phyloP scores from a whole-genome alignment of 148 eudicot species.

The Amaranthus hypochondriacus region DNA sequence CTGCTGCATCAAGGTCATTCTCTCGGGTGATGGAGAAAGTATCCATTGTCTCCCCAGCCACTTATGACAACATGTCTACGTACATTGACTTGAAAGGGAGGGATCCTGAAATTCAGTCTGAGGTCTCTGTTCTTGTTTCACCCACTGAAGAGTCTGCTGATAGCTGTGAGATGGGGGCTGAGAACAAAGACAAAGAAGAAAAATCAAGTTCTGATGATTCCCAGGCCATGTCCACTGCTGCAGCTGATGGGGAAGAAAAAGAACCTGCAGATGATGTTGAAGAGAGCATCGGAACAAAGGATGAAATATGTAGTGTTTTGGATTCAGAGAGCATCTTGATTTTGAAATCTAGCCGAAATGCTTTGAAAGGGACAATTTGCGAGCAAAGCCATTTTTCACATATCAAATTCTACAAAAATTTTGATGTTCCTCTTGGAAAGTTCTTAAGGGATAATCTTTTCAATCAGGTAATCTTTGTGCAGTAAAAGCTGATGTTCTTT shows the following conservation, averaged over 20 bases:
- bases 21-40: constrained; percentile 45
- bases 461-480: constrained; percentile 52
- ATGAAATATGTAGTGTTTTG: constrained; percentile 54
- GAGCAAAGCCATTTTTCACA: constrained; percentile 87
- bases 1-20: constrained; percentile 43
- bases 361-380: constrained; percentile 63
- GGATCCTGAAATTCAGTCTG: constrained; percentile 24
- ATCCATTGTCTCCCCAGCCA: constrained; percentile 37
- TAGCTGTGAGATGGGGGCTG: constrained; percentile 28
- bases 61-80: constrained; percentile 34
- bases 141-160: constrained; percentile 31
- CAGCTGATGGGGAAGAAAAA: constrained; percentile 23
- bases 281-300: constrained; percentile 41
- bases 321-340: constrained; percentile 94
- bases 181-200: constrained; percentile 32
- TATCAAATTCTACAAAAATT: constrained; percentile 85
- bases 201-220: constrained; percentile 25
- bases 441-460: constrained; percentile 79
- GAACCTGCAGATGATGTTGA: constrained; percentile 34
- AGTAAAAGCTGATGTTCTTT: too few species aligned
- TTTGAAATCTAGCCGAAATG: constrained; percentile 74
- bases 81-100: constrained; percentile 32
- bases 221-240: constrained; percentile 11
- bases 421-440: constrained; percentile 82
- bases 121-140: constrained; percentile 24